A percentile compares a stretch with the other conserved stretches of the same genome.
phyloP scores from a whole-genome alignment of 176 grass and related monocot genomes.

The Ensete ventricosum region DNA sequence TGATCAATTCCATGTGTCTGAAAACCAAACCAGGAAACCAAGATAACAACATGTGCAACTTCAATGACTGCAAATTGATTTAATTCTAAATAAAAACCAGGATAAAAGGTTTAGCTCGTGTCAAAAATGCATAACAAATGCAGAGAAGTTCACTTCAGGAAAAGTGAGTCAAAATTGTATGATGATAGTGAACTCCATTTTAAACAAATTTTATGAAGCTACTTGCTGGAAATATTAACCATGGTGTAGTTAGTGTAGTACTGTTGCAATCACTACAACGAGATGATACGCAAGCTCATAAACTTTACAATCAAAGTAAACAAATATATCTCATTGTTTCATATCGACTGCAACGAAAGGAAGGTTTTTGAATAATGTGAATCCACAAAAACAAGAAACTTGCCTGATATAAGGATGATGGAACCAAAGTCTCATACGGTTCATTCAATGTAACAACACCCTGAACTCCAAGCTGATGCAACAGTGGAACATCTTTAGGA shows the following conservation, averaged over 20 bases:
- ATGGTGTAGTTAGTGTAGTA: background rate
- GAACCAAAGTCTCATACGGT: slow-evolving; percentile 81
- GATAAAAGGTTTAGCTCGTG: background rate
- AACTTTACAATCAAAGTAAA: background rate
- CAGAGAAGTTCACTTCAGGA: background rate
- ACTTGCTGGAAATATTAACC: background rate
- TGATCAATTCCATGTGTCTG: slow-evolving; percentile 2
- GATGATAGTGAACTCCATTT: too few relatives aligned
- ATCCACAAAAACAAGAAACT: slow-evolving; percentile 14
- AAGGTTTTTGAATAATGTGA: background rate
- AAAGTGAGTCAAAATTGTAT: background rate
- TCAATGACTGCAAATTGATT: too few relatives aligned
- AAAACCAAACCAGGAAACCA: background rate
- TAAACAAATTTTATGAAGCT: background rate
- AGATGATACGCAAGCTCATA: background rate
- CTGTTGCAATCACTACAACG: background rate
- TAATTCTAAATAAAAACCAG: too few relatives aligned
- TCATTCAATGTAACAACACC: slow-evolving; percentile 83
- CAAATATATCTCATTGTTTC: too few relatives aligned
- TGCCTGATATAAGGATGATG: slow-evolving; percentile 63
- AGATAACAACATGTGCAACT: background rate
- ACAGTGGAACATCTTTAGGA: slow-evolving; percentile 50
- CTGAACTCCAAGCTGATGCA: slow-evolving; percentile 60
- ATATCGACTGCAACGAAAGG: too few relatives aligned
- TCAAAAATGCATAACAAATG: background rate